Evolutionary conservation across 2,329 filamentous ascomycete species (phyloP), one percentile per base, ranked within the genome.

Genomic region (Leptodontidium sp.): DNA sequence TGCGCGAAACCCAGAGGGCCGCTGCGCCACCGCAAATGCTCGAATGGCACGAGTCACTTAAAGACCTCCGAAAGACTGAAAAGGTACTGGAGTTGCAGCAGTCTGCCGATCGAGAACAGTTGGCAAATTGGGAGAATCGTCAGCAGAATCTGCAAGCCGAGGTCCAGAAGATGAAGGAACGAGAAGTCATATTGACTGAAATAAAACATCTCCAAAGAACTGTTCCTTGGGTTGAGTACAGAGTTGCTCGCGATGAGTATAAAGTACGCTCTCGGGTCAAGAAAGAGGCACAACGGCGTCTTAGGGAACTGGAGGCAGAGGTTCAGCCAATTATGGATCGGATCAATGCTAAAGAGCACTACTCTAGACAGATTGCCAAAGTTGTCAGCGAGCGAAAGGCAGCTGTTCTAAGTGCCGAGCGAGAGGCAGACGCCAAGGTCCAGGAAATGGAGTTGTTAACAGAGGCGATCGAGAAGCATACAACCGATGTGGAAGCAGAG

Each of bases 1-100:
- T 99, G 0, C 86, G 90, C 68, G 93, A 96, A 75, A 99, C 96
- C 0, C 90, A 97, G 71, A 89, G 94, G 76, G 96, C 96, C 43
- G 94, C 94, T 7, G 96, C 94, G 0, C 90, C 93, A 0, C 85
- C 90, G 57, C 84, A 97, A 70, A 94, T 98, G 88, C 85, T 93
- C 5, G 81, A 88, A 26, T 93, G 90, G 88, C 94, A 98, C 77
- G 85, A 89, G 2, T 80, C 90, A 69, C 85, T 99, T 21, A 96
- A 92, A 77, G 82, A 83, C 1, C 81, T 95, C 52, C 89, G 94
- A 69, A 87, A 84, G 62, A 84, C 90, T 40, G 90, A 96, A 76
- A 94, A 92, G 74, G 83, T 84, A 26, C 74, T 91, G 1, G 85
- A 91, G 72, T 80, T 84, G 21, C 83, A 87, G 64, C 85, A 88